A percentile compares a stretch with the other conserved stretches of the same genome.
Evolutionary conservation across 2,329 filamentous ascomycete species (phyloP).

Genomic region (Hymenoscyphus albidus): DNA sequence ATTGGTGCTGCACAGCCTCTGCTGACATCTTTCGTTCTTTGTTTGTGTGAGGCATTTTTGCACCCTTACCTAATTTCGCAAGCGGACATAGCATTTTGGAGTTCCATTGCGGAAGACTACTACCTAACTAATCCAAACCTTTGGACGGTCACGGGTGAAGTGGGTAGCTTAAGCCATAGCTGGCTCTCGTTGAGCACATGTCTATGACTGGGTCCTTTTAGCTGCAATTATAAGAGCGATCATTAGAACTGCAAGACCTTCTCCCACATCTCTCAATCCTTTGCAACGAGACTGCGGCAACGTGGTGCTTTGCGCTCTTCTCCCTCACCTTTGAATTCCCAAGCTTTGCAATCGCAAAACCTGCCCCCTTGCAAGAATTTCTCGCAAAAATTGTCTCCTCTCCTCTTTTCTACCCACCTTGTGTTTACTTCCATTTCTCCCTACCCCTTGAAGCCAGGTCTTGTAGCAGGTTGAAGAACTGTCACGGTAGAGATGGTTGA

Average conservation of each 20-base stretch:
- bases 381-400: neutral
- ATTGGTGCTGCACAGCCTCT: neutral
- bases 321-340: neutral
- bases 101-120: neutral
- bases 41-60: conserved; percentile 2
- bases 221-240: neutral
- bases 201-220: neutral
- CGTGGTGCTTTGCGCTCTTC: neutral
- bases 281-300: neutral
- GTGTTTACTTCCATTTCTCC: neutral
- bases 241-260: neutral
- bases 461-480: neutral
- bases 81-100: neutral
- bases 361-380: neutral
- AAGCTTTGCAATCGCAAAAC: neutral
- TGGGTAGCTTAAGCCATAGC: neutral
- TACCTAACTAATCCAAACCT: neutral
- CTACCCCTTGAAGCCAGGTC: too few species aligned
- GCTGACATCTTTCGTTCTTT: neutral
- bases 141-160: neutral
- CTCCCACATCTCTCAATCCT: neutral
- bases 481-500: conserved; percentile 22
- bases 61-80: neutral
- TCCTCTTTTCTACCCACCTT: neutral
- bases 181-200: neutral